phyloP scores from a whole-genome alignment of 345 rosid species.

The Brassica incana region DNA sequence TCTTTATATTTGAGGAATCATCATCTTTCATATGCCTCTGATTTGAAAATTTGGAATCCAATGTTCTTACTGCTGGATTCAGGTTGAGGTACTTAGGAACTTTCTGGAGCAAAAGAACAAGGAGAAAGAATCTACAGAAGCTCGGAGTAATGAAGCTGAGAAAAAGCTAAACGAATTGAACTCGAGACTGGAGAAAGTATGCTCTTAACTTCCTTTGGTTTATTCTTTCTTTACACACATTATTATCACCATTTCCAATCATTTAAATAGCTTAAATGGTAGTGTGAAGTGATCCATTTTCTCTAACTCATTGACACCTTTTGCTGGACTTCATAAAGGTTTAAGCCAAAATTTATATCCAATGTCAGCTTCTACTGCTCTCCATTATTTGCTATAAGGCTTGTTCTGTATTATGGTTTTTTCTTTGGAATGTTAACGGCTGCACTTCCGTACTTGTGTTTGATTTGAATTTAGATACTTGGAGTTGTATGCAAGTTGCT shows the following conservation, averaged over 20 bases:
- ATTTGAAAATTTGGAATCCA: neutral
- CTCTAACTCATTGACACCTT: too few relatives aligned
- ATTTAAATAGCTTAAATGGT: neutral
- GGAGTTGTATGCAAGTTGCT: neutral
- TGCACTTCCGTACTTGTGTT: neutral
- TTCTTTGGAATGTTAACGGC: neutral
- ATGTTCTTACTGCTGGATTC: slow-evolving; percentile 25
- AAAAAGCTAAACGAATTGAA: slow-evolving; percentile 53
- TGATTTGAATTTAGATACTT: neutral
- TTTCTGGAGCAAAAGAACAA: slow-evolving; percentile 51
- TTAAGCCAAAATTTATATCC: neutral
- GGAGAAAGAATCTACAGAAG: slow-evolving; percentile 60
- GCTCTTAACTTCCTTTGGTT: slow-evolving; percentile 26
- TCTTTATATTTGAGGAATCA: neutral
- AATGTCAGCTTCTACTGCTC: neutral
- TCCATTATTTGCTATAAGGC: neutral
- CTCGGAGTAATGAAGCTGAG: slow-evolving; percentile 55
- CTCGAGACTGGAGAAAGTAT: slow-evolving; percentile 60
- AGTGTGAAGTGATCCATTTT: neutral
- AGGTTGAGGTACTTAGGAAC: slow-evolving; percentile 62
- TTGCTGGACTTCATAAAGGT: neutral
- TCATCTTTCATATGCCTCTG: neutral
- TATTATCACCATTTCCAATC: neutral
- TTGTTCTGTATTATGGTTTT: neutral
- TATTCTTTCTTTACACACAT: neutral